These are phyloP conservation scores for Cryoendolithus antarcticus DNA, from an alignment of 2,329 filamentous ascomycete species.

Conservation along the genomic window DNA sequence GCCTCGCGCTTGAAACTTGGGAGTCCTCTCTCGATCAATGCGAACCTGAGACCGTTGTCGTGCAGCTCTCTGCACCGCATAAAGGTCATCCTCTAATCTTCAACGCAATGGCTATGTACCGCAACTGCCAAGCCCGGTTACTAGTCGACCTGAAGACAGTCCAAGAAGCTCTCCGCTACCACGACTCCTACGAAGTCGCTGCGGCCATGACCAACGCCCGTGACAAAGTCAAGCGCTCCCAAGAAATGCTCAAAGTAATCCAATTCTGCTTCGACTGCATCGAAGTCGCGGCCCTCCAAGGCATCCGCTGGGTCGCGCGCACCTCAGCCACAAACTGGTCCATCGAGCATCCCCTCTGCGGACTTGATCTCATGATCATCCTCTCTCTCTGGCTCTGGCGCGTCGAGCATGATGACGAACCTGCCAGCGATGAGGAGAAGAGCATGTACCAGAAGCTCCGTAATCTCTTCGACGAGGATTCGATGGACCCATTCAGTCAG, in stretches of 20 bases:
- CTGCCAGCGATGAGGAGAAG: constrained; percentile 69
- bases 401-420: constrained; percentile 97
- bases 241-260: constrained; percentile 97
- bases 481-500: constrained; percentile 65
- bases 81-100: constrained; percentile 94
- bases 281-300: constrained; percentile 86
- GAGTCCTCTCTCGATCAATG: constrained; percentile 90
- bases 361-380: constrained; percentile 94
- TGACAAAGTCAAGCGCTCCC: constrained; percentile 85
- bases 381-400: constrained; percentile 96
- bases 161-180: constrained; percentile 91
- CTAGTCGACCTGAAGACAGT: constrained; percentile 93
- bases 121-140: constrained; percentile 81
- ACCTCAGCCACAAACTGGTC: constrained; percentile 98
- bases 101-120: constrained; percentile 94
- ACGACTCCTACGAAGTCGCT: constrained; percentile 93
- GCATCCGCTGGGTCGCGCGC: constrained; percentile 94
- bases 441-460: constrained; percentile 89
- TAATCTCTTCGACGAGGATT: constrained; percentile 80
- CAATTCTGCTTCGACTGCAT: constrained; percentile 97
- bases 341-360: constrained; percentile 91
- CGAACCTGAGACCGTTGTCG: constrained; percentile 77
- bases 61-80: constrained; percentile 85
- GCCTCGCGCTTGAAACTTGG: constrained; percentile 95
- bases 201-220: constrained; percentile 91